Percentiles rank a stretch among this genome's conserved stretches.
Evolutionary conservation across 306 rosid species (phyloP).

Genomic region (Aeschynomene evenia): DNA sequence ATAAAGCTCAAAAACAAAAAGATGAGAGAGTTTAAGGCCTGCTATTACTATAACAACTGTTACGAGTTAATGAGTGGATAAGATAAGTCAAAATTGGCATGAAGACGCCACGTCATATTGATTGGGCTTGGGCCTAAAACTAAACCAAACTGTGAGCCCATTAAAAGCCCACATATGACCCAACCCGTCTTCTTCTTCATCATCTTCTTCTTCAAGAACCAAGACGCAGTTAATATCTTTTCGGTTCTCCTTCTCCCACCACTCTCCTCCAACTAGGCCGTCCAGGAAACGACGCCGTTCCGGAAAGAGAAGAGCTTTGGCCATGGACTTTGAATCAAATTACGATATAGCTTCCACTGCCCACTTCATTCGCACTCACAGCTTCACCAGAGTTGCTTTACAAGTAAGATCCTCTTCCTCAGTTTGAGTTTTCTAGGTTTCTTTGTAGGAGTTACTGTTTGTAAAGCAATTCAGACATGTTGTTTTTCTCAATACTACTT

Average conservation of each 20-base stretch:
- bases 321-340: slow-evolving; percentile 69
- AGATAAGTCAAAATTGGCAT: not conserved
- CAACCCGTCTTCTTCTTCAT: no score
- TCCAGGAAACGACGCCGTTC: no score
- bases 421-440: not conserved
- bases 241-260: no score
- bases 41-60: no score
- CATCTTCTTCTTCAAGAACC: no score
- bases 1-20: no score
- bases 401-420: slow-evolving; percentile 46
- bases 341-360: slow-evolving; percentile 66
- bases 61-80: no score
- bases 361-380: slow-evolving; percentile 54
- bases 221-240: no score
- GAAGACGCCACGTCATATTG: not conserved
- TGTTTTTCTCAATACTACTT: not conserved
- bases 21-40: no score
- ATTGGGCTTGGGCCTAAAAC: not conserved
- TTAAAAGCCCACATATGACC: no score
- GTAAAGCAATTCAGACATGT: not conserved
- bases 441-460: not conserved
- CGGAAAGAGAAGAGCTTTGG: not conserved
- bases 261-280: not conserved
- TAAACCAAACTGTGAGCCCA: no score
- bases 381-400: slow-evolving; percentile 71